Evolutionary conservation across 2,329 filamentous ascomycete species (phyloP), one percentile per base, ranked within the genome.

Genomic region (Cercospora nicotianae): DNA sequence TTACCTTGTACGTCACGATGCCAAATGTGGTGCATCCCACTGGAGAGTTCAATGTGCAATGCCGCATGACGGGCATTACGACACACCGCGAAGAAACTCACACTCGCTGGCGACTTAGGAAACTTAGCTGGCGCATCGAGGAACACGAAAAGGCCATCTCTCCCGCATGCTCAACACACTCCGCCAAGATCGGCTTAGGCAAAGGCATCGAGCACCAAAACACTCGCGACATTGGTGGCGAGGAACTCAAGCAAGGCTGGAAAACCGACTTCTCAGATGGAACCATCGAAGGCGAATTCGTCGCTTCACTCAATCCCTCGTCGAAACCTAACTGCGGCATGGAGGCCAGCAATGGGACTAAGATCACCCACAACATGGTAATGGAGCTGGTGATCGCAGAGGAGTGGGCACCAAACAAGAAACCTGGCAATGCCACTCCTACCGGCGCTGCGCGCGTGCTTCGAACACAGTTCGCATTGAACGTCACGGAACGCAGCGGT

Each of bases 361-460:
- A 91, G 75, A 88, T 97, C 67, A 89, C 88, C 62, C 94, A 99
- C 83, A 89, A 90, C 76, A 87, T 99, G 55, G 88, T 97, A 75
- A 87, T 98, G 66, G 94, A 99, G 81, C 89, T 98, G 83, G 93
- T 98, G 60, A 93, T 99, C 23, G 91, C 92, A 2, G 93, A 97
- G 80, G 94, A 98, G 79, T 95, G 92, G 83, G 87, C 85, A 18
- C 84, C 86, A 3, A 85, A 87, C 76, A 91, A 90, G 70, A 88
- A 90, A 76, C 89, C 88, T 68, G 90, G 89, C 78, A 84, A 93
- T 61, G 87, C 92, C 59, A 94, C 92, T 0, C 93, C 94, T 60
- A 97, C 94, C 0, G 94, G 94, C 69, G 91, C 93, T 2, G 95
- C 94, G 0, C 88, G 94, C 71, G 94, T 98, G 63, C 84, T 99